Base-by-base conservation (phyloP, 2,329 filamentous ascomycete species). In the Colletotrichum echinochloae region DNA sequence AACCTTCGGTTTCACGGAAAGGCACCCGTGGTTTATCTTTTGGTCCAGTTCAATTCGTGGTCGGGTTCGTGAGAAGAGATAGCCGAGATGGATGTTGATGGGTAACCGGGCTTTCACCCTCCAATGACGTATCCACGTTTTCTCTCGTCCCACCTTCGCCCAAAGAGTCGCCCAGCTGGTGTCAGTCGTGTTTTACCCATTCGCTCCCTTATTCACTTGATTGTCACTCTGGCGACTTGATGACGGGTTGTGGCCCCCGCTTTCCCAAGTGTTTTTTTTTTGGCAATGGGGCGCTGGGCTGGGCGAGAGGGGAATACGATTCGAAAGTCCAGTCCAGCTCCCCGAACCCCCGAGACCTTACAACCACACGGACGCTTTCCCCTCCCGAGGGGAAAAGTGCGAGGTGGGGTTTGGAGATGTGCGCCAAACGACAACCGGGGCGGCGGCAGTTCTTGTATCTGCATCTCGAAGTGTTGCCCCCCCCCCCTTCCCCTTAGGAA, bases 381-480 rank as follows among this genome's bases (percentile, higher is more conserved):
- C 64, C 56, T 44, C 64, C 44, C 39, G 55, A 62, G 56, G 57
- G 57, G 28, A 33, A 56, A 54, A 23, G 11, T 20, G 54, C 60
- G 46, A 66, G 68, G 68, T 71, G 68, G 68, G 68, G 59, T 68
- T 70, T 69, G 66, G 30, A 70, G 67, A 61, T 66, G 54, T 46
- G 35, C 41, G 46, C 66, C 61, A 57, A 54, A 57, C 41, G 35
- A 28, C 28, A 66, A 52, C 54, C 55, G 60, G 54, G 33, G 33
- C 52, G 33, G 51, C 67, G 68, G 68, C 68, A 71, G 68, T 71
- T 68, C 64, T 41, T 48, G 18, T 11, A 61, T 48, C 23, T 66
- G 57, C 52, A 71, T 68, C 64, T 63, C 39, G 18, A 59, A 37
- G 55, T 49, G 14, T 18, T 12, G 9, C 20, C 35, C 66, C 56